These are phyloP conservation scores for Cercophora scortea DNA, from an alignment of 495 filamentous ascomycete genomes.

Conservation along the genomic window DNA sequence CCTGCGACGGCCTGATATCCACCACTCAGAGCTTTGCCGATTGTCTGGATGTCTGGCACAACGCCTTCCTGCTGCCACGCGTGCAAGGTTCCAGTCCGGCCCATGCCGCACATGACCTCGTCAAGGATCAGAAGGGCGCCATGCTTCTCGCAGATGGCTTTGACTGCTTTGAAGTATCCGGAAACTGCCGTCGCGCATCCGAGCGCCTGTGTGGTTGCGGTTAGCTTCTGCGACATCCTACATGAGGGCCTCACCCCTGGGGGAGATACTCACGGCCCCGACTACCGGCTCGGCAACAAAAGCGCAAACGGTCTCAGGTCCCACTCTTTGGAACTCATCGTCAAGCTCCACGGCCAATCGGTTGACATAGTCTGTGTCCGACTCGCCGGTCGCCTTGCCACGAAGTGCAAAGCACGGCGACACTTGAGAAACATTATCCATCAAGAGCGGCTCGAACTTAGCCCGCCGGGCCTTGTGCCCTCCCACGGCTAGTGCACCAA, in stretches of 20 bases:
- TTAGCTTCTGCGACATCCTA: neutral
- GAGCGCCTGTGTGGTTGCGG: conserved; percentile 47
- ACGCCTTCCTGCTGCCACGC: conserved; percentile 50
- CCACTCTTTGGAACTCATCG: conserved; percentile 62
- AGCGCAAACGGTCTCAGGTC: conserved; percentile 63
- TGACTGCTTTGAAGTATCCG: conserved; percentile 59
- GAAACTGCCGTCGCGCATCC: conserved; percentile 55
- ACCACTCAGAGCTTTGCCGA: conserved; percentile 57
- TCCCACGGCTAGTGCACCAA: conserved; percentile 56
- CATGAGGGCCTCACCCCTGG: neutral
- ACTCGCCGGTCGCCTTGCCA: conserved; percentile 23
- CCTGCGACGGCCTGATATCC: conserved; percentile 50
- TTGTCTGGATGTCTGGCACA: conserved; percentile 56
- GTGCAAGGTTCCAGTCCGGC: conserved; percentile 52
- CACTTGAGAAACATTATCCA: conserved; percentile 53
- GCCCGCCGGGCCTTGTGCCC: conserved; percentile 55
- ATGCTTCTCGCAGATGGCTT: conserved; percentile 53
- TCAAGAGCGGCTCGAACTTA: conserved; percentile 61
- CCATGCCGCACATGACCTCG: conserved; percentile 73
- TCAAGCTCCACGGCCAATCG: conserved; percentile 60
- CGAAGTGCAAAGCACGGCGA: conserved; percentile 54
- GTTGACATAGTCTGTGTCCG: conserved; percentile 36
- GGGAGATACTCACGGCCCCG: conserved; percentile 34
- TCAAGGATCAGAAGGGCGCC: conserved; percentile 65
- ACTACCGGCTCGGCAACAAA: conserved; percentile 67